Evolutionary conservation across 768 basidiomycete species (phyloP).

Genomic region (Phylloporus scabripes): DNA sequence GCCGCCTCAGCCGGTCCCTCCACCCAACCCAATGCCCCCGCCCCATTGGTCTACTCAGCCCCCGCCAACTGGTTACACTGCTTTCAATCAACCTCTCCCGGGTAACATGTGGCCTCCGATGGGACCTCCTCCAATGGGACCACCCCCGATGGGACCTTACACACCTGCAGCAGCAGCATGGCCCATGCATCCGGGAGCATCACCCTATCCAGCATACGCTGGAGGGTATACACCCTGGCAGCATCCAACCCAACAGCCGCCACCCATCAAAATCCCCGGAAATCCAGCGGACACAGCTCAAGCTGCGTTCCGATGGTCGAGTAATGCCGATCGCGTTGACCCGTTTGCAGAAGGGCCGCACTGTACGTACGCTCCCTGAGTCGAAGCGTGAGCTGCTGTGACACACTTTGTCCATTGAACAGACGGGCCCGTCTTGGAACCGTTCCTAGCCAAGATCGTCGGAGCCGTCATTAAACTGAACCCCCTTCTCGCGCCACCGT

Average conservation of each 20-base stretch:
- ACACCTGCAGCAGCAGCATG: conserved; percentile 25
- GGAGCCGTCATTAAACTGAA: conserved; percentile 48
- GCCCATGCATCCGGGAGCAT: conserved; percentile 25
- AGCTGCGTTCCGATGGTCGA: conserved; percentile 27
- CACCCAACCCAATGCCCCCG: conserved; percentile 20
- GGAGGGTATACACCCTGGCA: conserved; percentile 25
- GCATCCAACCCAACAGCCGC: conserved; percentile 24
- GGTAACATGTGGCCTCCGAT: conserved; percentile 21
- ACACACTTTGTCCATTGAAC: conserved; percentile 11
- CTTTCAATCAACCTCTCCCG: conserved; percentile 31
- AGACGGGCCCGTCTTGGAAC: conserved; percentile 70
- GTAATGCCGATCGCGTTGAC: conserved; percentile 29
- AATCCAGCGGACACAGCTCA: conserved; percentile 21
- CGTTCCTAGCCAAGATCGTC: conserved; percentile 50
- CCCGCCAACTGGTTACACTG: conserved; percentile 21
- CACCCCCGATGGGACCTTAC: conserved; percentile 12
- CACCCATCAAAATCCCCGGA: conserved; percentile 19
- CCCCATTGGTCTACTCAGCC: conserved; percentile 17
- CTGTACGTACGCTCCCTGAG: conserved; percentile 30
- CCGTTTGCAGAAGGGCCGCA: conserved; percentile 38
- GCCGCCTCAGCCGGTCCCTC: conserved; percentile 15
- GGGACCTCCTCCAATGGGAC: conserved; percentile 5
- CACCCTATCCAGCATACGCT: conserved; percentile 16
- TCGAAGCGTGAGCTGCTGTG: not conserved
- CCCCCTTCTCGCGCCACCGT: conserved; percentile 51